Conservation (phyloP, 371 early-diverging fungal genomes). For the Zopfochytrium polystomum region DNA sequence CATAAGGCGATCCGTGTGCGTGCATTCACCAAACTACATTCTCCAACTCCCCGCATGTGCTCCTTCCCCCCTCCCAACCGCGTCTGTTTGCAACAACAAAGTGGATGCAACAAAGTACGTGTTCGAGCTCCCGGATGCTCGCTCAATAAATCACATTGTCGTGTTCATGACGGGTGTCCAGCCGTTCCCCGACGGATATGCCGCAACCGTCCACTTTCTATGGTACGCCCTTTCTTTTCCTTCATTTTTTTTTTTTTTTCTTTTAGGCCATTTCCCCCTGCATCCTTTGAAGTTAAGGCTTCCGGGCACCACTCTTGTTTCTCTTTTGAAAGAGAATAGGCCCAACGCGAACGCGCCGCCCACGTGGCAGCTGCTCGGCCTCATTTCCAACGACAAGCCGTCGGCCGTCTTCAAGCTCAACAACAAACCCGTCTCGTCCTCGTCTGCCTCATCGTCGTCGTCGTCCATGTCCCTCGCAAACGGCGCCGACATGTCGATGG, state of each 20-base stretch:
- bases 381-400: conserved; percentile 83
- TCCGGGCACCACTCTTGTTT: neutral
- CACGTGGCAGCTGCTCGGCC: conserved; percentile 82
- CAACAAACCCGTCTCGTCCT: conserved; percentile 26
- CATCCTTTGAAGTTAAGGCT: neutral
- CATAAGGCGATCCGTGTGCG: no score
- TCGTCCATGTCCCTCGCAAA: neutral
- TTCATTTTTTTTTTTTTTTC: no score
- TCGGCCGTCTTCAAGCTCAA: conserved; percentile 75
- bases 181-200: conserved; percentile 77
- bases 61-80: neutral
- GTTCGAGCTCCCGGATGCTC: conserved; percentile 72
- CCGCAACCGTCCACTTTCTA: conserved; percentile 77
- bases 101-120: conserved; percentile 38
- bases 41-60: neutral
- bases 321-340: no score
- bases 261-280: no score
- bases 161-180: conserved; percentile 82
- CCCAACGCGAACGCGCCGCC: conserved; percentile 53
- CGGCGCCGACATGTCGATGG: no score
- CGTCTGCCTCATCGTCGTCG: neutral
- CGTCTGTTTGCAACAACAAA: neutral
- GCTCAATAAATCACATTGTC: conserved; percentile 84
- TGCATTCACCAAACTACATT: no score
- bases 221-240: conserved; percentile 51